phyloP scores from a whole-genome alignment of 2,329 filamentous ascomycete species.

The Colletotrichum brevisporum region DNA sequence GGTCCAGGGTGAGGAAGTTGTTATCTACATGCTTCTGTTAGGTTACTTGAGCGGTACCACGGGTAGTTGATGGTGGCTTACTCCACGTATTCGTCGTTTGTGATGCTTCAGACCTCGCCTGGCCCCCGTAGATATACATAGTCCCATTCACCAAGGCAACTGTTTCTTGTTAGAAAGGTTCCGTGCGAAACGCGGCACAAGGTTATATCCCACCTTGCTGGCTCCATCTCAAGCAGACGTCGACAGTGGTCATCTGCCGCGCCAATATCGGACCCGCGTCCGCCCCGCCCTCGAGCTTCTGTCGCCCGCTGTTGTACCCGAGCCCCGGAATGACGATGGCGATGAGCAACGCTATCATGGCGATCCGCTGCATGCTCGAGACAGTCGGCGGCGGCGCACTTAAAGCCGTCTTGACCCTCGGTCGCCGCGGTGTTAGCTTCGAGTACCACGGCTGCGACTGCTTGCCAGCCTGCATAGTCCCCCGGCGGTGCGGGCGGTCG shows the following conservation, averaged over 20 bases:
- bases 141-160: constrained; percentile 81
- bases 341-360: constrained; percentile 64
- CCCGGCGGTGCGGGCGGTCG: constrained; percentile 45
- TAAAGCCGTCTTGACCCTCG: constrained; percentile 59
- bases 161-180: constrained; percentile 44
- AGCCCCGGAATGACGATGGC: constrained; percentile 64
- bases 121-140: constrained; percentile 82
- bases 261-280: constrained; percentile 61
- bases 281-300: constrained; percentile 58
- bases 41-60: not conserved
- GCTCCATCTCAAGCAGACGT: constrained; percentile 76
- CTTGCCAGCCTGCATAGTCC: constrained; percentile 34
- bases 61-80: constrained; percentile 52
- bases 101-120: constrained; percentile 68
- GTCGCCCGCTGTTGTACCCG: constrained; percentile 57
- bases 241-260: constrained; percentile 46
- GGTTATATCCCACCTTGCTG: constrained; percentile 66
- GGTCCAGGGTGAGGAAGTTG: constrained; percentile 79
- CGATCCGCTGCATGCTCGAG: constrained; percentile 58
- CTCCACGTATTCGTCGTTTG: constrained; percentile 79
- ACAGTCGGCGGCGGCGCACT: constrained; percentile 59
- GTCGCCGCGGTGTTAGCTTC: constrained; percentile 57
- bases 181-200: rapidly evolving
- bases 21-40: constrained; percentile 65
- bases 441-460: constrained; percentile 55